Percentiles rank a stretch among this genome's conserved stretches.
Conservation (phyloP, 2,329 filamentous ascomycete species). For the Chaetoscypha palmicola region DNA sequence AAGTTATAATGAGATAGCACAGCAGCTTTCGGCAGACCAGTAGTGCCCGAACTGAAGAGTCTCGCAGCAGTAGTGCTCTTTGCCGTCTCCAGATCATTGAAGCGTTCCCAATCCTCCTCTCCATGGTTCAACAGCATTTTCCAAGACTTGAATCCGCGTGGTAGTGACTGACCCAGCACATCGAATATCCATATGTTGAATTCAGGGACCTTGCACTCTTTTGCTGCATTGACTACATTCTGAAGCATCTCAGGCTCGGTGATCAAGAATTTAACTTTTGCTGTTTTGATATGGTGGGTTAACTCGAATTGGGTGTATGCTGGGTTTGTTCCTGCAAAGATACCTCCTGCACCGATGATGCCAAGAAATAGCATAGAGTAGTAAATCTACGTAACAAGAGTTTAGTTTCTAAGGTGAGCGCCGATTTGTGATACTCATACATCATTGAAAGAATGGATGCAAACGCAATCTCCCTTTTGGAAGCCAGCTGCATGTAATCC, state of each 20-base stretch:
- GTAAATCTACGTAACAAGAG: slow-evolving; percentile 7
- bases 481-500: slow-evolving; percentile 25
- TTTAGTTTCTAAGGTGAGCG: neutral
- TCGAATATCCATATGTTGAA: slow-evolving; percentile 27
- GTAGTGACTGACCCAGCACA: slow-evolving; percentile 15
- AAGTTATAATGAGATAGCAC: slow-evolving; percentile 32
- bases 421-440: slow-evolving; percentile 10
- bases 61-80: slow-evolving; percentile 36
- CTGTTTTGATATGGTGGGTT: slow-evolving; percentile 25
- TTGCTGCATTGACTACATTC: slow-evolving; percentile 17
- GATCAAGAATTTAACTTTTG: slow-evolving; percentile 24
- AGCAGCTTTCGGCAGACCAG: slow-evolving; percentile 48
- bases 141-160: slow-evolving; percentile 20
- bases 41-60: slow-evolving; percentile 42
- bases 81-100: slow-evolving; percentile 21
- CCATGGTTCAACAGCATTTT: slow-evolving; percentile 18
- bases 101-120: slow-evolving; percentile 23
- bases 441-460: slow-evolving; percentile 28
- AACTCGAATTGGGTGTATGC: slow-evolving; percentile 27
- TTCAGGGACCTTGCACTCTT: slow-evolving; percentile 24
- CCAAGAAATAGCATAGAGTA: slow-evolving; percentile 17
- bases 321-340: slow-evolving; percentile 26
- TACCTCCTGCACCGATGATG: slow-evolving; percentile 25
- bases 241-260: slow-evolving; percentile 21
- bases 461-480: slow-evolving; percentile 27